phyloP scores from a whole-genome alignment of 768 basidiomycete species.

The Hypholoma sublateritium region DNA sequence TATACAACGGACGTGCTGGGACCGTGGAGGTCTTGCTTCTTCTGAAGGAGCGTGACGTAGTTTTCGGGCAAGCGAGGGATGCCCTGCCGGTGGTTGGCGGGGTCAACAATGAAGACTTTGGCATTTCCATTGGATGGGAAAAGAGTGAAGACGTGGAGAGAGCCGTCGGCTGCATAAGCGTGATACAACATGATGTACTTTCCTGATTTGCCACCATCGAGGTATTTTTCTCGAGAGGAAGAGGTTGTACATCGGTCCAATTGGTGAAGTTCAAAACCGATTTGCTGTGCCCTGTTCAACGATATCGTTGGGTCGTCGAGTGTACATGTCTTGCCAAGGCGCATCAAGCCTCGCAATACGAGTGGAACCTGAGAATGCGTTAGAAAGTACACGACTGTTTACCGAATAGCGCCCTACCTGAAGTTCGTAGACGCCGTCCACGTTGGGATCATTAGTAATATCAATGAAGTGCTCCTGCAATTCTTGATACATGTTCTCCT shows the following conservation, averaged over 20 bases:
- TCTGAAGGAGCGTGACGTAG: conserved; percentile 63
- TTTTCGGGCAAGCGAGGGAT: conserved; percentile 74
- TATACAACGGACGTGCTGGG: conserved; percentile 58
- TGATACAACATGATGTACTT: conserved; percentile 92
- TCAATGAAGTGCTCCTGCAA: conserved; percentile 91
- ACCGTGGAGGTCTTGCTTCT: conserved; percentile 43
- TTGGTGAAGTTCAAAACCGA: conserved; percentile 82
- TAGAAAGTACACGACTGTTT: background rate
- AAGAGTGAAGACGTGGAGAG: conserved; percentile 85
- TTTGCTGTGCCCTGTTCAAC: conserved; percentile 78
- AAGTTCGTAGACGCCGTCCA: conserved; percentile 92
- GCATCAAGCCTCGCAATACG: conserved; percentile 75
- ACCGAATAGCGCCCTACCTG: conserved; percentile 53
- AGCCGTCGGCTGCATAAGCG: conserved; percentile 66
- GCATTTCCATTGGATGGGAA: conserved; percentile 73
- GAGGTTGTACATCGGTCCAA: conserved; percentile 63
- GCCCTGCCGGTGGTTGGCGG: conserved; percentile 81
- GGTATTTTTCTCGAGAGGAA: conserved; percentile 65
- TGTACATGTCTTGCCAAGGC: conserved; percentile 80
- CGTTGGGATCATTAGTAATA: conserved; percentile 89
- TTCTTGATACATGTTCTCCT: conserved; percentile 81
- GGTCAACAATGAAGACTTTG: conserved; percentile 88
- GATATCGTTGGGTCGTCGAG: conserved; percentile 66
- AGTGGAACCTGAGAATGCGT: conserved; percentile 66
- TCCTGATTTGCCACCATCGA: conserved; percentile 64